Base-by-base conservation (phyloP, 2,329 filamentous ascomycete species). In the Fusarium hainanense region DNA sequence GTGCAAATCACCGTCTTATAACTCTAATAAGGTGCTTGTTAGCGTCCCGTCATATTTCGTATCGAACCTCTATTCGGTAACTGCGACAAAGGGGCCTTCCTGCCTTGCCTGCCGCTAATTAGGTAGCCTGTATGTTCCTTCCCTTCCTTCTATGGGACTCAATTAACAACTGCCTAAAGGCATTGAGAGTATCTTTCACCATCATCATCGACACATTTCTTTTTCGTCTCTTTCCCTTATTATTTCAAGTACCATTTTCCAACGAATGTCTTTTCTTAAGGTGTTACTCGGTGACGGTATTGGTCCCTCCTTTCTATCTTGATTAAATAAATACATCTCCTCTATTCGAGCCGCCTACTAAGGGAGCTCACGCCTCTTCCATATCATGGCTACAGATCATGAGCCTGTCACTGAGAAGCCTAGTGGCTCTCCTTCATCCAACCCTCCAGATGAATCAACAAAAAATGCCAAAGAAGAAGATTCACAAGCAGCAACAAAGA, bases 401-500 rank as follows among this genome's bases (percentile, higher is more conserved):
- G 63, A 64, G 40, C 37, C 34, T 40, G 41, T 57, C 23, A 49
- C 40, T 27, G 59, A 74, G 54, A 72, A 74, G 48, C 54, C 65
- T 10, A 37, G 40, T n/a, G 40, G 21, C 9, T 40, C 72, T 34
- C 60, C 66, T 7, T 58, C 69, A 11, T 48, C 59, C 6, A 40
- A 28, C 14, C 55, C 63, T 37, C 51, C 58, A 49, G 41, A 27
- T 25, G 51, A 43, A 43, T 52, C 18, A 18, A 47, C 42, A 27
- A 34, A 67, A 6, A 40, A 58, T 43, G 28, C 49, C 16, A 65
- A 46, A 34, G 54, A 76, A 63, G 76, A 82, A 18, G 74, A 78
- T 52, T 61, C 75, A 28, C 74, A 74, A 3, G 61, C 66, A 6
- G 76, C 81, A 58, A 72, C 75, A 54, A 82, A 82, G 63, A 56